phyloP scores from a whole-genome alignment of 768 basidiomycete genomes.

The Suillus spraguei region DNA sequence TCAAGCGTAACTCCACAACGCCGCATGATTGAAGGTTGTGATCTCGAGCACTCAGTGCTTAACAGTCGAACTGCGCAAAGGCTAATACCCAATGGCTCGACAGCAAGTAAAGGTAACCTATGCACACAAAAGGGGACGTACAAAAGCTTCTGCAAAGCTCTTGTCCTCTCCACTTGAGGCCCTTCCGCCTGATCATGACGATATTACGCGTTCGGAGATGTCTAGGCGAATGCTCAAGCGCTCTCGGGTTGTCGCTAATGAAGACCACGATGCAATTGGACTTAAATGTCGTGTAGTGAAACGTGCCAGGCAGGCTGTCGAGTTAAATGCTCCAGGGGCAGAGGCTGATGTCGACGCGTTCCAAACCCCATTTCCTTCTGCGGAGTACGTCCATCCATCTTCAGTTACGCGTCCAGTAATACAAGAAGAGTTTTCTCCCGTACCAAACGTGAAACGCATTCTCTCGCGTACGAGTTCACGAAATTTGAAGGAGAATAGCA shows the following conservation, averaged over 20 bases:
- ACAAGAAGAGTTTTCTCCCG: slow-evolving; percentile 44
- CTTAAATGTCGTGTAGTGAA: slow-evolving; percentile 34
- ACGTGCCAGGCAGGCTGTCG: slow-evolving; percentile 31
- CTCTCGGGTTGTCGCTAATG: slow-evolving; percentile 36
- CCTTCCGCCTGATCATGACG: slow-evolving; percentile 29
- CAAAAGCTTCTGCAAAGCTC: slow-evolving; percentile 14
- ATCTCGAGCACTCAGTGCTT: neutral
- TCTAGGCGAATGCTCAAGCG: slow-evolving; percentile 50
- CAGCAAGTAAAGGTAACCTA: slow-evolving; percentile 29
- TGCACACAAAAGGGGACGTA: slow-evolving; percentile 34
- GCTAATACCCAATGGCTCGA: slow-evolving; percentile 11
- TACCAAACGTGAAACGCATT: slow-evolving; percentile 39
- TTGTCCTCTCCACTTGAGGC: slow-evolving; percentile 32
- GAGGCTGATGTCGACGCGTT: slow-evolving; percentile 24
- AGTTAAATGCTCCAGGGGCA: slow-evolving; percentile 7
- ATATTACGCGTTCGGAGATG: slow-evolving; percentile 43
- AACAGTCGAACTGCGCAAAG: neutral
- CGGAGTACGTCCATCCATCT: slow-evolving; percentile 26
- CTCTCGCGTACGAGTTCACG: slow-evolving; percentile 42
- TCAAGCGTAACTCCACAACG: slow-evolving; percentile 10
- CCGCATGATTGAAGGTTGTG: neutral
- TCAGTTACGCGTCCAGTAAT: slow-evolving; percentile 22
- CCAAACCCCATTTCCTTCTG: slow-evolving; percentile 30
- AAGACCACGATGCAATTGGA: slow-evolving; percentile 18
- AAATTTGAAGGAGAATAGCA: slow-evolving; percentile 42